These are phyloP conservation scores for Micractinium sp. DNA, from an alignment of 139 green algal species.

Conservation along the genomic window DNA sequence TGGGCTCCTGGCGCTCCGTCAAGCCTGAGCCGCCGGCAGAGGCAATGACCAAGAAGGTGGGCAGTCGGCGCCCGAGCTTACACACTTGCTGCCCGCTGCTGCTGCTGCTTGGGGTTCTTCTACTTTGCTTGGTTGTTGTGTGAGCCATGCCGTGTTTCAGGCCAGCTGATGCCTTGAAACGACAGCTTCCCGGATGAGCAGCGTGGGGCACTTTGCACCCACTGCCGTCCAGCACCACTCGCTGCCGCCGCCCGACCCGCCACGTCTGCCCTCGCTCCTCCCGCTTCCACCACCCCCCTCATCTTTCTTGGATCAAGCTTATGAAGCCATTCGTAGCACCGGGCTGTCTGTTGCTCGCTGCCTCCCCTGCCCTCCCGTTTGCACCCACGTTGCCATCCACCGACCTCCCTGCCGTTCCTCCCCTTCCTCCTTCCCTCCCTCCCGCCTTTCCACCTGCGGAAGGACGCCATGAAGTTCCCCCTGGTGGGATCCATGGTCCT, in stretches of 20 bases:
- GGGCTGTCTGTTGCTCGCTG: too few relatives aligned
- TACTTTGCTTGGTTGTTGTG: too few relatives aligned
- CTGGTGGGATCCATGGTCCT: conserved; percentile 94
- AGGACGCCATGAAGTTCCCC: conserved; percentile 96
- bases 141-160: too few relatives aligned
- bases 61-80: neutral
- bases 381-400: neutral
- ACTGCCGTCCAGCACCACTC: too few relatives aligned
- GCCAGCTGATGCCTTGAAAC: too few relatives aligned
- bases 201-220: too few relatives aligned
- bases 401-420: neutral
- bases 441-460: neutral
- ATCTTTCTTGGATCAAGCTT: neutral
- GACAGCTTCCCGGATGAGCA: too few relatives aligned
- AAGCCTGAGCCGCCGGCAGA: conserved; percentile 75
- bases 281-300: neutral
- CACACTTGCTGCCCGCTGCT: too few relatives aligned
- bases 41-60: conserved; percentile 81
- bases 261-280: too few relatives aligned
- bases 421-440: neutral
- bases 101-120: too few relatives aligned
- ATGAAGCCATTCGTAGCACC: too few relatives aligned
- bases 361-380: neutral
- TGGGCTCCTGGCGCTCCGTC: conserved; percentile 85
- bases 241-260: too few relatives aligned